These are phyloP conservation scores for Boletus patriciae DNA, from an alignment of 768 basidiomycete genomes.

Conservation along the genomic window DNA sequence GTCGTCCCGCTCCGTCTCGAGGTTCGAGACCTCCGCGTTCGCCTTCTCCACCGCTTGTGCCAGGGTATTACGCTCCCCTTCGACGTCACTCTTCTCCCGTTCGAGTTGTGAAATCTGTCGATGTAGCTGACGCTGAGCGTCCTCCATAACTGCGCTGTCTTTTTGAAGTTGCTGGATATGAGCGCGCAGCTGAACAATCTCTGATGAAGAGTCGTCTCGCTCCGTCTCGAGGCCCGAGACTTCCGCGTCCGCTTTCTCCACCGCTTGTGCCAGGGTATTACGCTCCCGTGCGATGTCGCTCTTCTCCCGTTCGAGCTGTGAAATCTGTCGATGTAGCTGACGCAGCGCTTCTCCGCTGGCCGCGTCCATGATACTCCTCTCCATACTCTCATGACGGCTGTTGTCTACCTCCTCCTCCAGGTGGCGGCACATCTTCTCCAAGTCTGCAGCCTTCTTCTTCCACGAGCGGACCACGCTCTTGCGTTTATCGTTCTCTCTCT, in stretches of 20 bases:
- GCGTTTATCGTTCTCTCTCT: slow-evolving; percentile 65
- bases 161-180: slow-evolving; percentile 73
- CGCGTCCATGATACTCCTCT: slow-evolving; percentile 80
- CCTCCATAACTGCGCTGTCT: slow-evolving; percentile 82
- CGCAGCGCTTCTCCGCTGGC: slow-evolving; percentile 77
- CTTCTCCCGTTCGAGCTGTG: slow-evolving; percentile 69
- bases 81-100: slow-evolving; percentile 53
- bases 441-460: slow-evolving; percentile 76
- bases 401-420: slow-evolving; percentile 88
- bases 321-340: slow-evolving; percentile 77
- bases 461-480: slow-evolving; percentile 54
- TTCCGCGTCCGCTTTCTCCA: slow-evolving; percentile 57
- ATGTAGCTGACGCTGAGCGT: slow-evolving; percentile 71
- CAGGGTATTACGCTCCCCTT: slow-evolving; percentile 45
- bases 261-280: slow-evolving; percentile 31
- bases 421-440: slow-evolving; percentile 63
- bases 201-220: slow-evolving; percentile 37
- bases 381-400: slow-evolving; percentile 77
- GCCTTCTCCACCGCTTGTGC: slow-evolving; percentile 8
- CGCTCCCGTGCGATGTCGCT: slow-evolving; percentile 49
- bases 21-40: background rate
- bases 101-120: slow-evolving; percentile 72
- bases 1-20: slow-evolving; percentile 46
- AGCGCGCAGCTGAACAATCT: slow-evolving; percentile 56
- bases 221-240: slow-evolving; percentile 58